These are phyloP conservation scores for Leptographium radiaticola DNA, from an alignment of 2,329 filamentous ascomycete species.

Conservation along the genomic window DNA sequence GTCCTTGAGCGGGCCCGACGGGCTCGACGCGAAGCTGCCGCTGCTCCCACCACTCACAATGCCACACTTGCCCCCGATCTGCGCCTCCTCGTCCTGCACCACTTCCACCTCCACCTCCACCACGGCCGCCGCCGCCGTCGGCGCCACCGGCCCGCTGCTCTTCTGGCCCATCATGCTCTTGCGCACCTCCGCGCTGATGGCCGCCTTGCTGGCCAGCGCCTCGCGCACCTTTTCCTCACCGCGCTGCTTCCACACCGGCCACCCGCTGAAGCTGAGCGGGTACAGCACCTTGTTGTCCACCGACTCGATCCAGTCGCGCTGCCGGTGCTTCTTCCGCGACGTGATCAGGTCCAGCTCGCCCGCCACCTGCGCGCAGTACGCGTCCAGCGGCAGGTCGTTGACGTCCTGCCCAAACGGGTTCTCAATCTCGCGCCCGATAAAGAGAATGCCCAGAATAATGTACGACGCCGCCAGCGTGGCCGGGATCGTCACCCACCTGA, in stretches of 20 bases:
- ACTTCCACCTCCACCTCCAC: not conserved
- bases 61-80: not conserved
- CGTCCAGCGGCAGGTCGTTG: constrained; percentile 53
- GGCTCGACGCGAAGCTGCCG: not conserved
- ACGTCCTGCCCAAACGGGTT: constrained; percentile 58
- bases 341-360: constrained; percentile 52
- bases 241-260: constrained; percentile 32
- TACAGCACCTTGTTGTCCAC: constrained; percentile 25
- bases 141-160: not conserved
- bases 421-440: constrained; percentile 56
- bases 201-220: constrained; percentile 25
- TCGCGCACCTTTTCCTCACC: constrained; percentile 31
- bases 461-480: constrained; percentile 53
- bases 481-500: constrained; percentile 60
- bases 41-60: not conserved
- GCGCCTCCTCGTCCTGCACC: not conserved
- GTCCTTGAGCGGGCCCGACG: not conserved
- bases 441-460: constrained; percentile 57
- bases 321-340: constrained; percentile 35
- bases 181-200: constrained; percentile 17
- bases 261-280: constrained; percentile 30
- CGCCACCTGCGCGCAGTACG: constrained; percentile 51
- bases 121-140: no score
- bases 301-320: constrained; percentile 33
- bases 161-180: constrained; percentile 13